Evolutionary conservation across 176 grass and related monocot species (phyloP).

Genomic region (Aegilops bicornis): DNA sequence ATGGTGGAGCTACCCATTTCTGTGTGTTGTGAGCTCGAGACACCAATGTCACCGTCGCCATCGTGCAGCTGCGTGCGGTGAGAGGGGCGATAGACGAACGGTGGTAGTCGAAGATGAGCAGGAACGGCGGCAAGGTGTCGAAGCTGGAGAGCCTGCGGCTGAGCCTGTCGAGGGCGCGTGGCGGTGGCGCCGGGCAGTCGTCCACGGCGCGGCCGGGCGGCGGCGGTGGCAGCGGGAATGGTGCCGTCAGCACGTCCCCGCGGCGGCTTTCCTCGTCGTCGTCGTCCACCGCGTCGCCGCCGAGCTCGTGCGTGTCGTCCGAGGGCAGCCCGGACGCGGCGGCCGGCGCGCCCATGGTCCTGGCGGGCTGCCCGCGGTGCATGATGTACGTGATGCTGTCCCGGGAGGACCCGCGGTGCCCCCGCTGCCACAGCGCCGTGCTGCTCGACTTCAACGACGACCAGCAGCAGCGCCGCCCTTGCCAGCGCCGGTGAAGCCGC

Average conservation of each 20-base stretch:
- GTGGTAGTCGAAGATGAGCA: constrained; percentile 51
- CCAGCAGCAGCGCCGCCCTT: constrained; percentile 44
- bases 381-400: constrained; percentile 99
- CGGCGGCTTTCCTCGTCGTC: constrained; percentile 49
- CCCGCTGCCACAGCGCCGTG: constrained; percentile 83
- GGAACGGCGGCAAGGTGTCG: constrained; percentile 78
- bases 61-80: neutral
- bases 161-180: constrained; percentile 49
- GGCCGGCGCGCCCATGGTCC: constrained; percentile 59
- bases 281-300: constrained; percentile 59
- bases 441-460: constrained; percentile 84
- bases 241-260: constrained; percentile 19
- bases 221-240: neutral
- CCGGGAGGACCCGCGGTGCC: constrained; percentile 86
- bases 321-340: constrained; percentile 72
- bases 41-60: neutral
- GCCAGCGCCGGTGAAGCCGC: constrained; percentile 37
- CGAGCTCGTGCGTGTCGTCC: constrained; percentile 98
- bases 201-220: constrained; percentile 30
- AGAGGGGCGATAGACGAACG: neutral
- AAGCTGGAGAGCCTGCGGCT: constrained; percentile 64
- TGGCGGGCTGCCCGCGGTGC: constrained; percentile 89
- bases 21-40: neutral
- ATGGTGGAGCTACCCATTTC: neutral
- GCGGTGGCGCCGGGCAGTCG: constrained; percentile 17